phyloP scores from a whole-genome alignment of 148 eudicot genomes.

The Spergularia marina region DNA sequence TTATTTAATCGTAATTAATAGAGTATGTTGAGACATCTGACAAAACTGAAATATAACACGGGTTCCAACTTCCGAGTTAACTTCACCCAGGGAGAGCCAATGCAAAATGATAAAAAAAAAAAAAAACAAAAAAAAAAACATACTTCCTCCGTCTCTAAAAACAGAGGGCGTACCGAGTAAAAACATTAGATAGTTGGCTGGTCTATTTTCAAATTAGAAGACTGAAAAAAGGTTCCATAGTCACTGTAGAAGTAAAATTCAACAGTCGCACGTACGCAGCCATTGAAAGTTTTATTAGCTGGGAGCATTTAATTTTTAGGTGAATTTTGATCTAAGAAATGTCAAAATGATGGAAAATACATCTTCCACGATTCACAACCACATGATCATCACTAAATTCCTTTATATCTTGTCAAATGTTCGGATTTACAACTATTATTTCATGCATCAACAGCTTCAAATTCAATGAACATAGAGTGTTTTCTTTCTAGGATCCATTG shows the following conservation, averaged over 20 bases:
- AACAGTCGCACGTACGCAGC: neutral
- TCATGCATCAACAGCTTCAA: neutral
- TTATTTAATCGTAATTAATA: no score
- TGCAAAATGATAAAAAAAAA: no score
- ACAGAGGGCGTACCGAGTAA: no score
- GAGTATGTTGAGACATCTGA: no score
- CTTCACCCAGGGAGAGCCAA: no score
- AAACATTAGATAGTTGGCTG: no score
- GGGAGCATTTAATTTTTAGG: neutral
- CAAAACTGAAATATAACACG: no score
- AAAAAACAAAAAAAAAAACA: no score
- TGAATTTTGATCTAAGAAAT: neutral
- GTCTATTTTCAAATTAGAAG: neutral
- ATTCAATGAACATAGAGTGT: constrained; percentile 6
- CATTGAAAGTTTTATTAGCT: neutral
- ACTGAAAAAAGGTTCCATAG: neutral
- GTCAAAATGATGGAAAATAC: constrained; percentile 6
- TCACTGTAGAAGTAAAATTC: constrained; percentile 1
- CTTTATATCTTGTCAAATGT: neutral
- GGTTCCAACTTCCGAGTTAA: no score
- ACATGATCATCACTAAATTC: neutral
- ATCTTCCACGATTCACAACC: neutral
- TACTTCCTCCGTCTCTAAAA: no score
- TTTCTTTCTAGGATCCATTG: neutral
- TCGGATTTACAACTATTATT: neutral